Evolutionary conservation across 2,329 filamentous ascomycete genomes (phyloP).

Genomic region (Trichoderma sp.): DNA sequence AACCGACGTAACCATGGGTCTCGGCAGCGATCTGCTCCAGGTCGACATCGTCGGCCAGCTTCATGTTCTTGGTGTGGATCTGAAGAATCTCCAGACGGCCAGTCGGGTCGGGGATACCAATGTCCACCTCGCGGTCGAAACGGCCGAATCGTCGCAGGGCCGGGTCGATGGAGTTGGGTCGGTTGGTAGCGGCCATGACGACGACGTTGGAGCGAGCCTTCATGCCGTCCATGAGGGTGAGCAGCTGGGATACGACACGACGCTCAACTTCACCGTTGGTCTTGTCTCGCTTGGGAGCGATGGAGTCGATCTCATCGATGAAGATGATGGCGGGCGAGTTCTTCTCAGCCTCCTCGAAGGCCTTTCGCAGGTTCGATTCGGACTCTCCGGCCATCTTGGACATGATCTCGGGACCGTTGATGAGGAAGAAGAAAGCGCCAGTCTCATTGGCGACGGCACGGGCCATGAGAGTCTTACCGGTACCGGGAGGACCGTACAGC

Average conservation of each 20-base stretch:
- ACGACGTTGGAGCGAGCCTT: slow-evolving; percentile 98
- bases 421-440: slow-evolving; percentile 98
- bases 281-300: slow-evolving; percentile 99
- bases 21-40: slow-evolving; percentile 95
- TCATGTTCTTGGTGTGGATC: slow-evolving; percentile 99
- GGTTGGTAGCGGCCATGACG: slow-evolving; percentile 98
- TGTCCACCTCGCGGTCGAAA: slow-evolving; percentile 98
- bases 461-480: slow-evolving; percentile 99
- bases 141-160: slow-evolving; percentile 96
- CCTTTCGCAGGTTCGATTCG: slow-evolving; percentile 95
- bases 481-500: slow-evolving; percentile 95
- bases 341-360: slow-evolving; percentile 99
- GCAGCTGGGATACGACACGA: slow-evolving; percentile 93
- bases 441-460: slow-evolving; percentile 98
- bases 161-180: slow-evolving; percentile 97
- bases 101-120: slow-evolving; percentile 95
- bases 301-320: slow-evolving; percentile 99
- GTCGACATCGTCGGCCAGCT: slow-evolving; percentile 94
- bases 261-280: slow-evolving; percentile 99
- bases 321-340: slow-evolving; percentile 99
- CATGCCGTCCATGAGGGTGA: slow-evolving; percentile 99
- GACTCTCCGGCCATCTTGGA: slow-evolving; percentile 99
- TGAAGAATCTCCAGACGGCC: slow-evolving; percentile 98
- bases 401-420: slow-evolving; percentile 99
- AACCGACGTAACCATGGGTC: slow-evolving; percentile 98